A percentile compares a stretch with the other conserved stretches of the same genome.
Conservation (phyloP, 2,329 filamentous ascomycete species). For the Fusarium chuoi region DNA sequence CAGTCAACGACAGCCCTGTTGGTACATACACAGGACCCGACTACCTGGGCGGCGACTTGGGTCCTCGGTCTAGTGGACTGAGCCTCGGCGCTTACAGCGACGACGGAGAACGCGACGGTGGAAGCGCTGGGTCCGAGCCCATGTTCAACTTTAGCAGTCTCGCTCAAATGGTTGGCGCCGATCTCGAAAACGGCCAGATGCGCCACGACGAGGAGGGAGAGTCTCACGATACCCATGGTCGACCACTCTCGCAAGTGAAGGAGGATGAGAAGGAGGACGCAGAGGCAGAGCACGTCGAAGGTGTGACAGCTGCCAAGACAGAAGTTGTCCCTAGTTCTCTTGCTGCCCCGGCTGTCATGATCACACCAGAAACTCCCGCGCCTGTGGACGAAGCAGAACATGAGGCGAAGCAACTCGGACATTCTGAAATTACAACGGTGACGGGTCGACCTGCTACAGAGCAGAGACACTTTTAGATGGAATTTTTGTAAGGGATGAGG, state of each 20-base stretch:
- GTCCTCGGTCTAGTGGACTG: slow-evolving; percentile 65
- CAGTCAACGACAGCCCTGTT: slow-evolving; percentile 72
- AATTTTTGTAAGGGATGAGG: slow-evolving; percentile 42
- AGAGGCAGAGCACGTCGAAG: slow-evolving; percentile 48
- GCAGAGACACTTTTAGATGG: neutral
- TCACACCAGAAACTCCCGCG: slow-evolving; percentile 63
- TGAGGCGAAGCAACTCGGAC: slow-evolving; percentile 58
- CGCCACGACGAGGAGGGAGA: slow-evolving; percentile 45
- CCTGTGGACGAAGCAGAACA: slow-evolving; percentile 47
- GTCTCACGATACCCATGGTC: slow-evolving; percentile 31
- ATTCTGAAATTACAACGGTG: slow-evolving; percentile 50
- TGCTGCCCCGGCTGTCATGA: slow-evolving; percentile 54
- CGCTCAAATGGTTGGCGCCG: slow-evolving; percentile 81
- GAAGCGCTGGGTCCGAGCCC: slow-evolving; percentile 69
- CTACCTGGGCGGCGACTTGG: slow-evolving; percentile 49
- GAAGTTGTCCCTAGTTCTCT: slow-evolving; percentile 1
- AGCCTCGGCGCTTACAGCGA: slow-evolving; percentile 61
- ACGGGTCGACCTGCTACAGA: neutral
- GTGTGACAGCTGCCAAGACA: slow-evolving; percentile 1
- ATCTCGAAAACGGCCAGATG: slow-evolving; percentile 60
- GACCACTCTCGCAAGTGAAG: slow-evolving; percentile 51
- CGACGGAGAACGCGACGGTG: slow-evolving; percentile 62
- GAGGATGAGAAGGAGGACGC: slow-evolving; percentile 52
- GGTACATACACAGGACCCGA: slow-evolving; percentile 59
- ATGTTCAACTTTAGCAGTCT: slow-evolving; percentile 94